phyloP scores from a whole-genome alignment of 1,139 yeast species.

The Debaryomycetaceae sp. region DNA sequence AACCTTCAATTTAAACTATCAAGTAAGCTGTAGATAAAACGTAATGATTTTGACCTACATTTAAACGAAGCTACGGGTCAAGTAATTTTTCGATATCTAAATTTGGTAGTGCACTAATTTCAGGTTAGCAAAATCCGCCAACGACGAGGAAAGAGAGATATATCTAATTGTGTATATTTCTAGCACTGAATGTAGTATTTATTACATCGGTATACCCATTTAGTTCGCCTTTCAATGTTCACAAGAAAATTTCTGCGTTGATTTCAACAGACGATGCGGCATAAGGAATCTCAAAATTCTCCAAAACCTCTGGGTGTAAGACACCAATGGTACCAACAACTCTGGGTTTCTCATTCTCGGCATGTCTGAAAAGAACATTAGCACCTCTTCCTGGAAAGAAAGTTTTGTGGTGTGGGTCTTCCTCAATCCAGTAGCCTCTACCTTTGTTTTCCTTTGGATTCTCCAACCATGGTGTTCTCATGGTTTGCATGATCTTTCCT shows the following conservation, averaged over 20 bases:
- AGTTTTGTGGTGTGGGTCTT: constrained; percentile 62
- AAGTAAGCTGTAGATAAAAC: background rate
- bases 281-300: constrained; percentile 83
- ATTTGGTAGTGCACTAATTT: background rate
- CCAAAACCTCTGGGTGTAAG: constrained; percentile 91
- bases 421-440: constrained; percentile 86
- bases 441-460: constrained; percentile 45
- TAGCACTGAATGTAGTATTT: background rate
- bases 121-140: background rate
- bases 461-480: constrained; percentile 82
- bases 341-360: constrained; percentile 51
- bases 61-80: background rate
- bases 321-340: constrained; percentile 88
- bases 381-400: constrained; percentile 99
- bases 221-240: constrained; percentile 26
- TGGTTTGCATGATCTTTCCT: constrained; percentile 94
- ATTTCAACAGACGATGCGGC: constrained; percentile 91
- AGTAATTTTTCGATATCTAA: background rate
- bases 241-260: constrained; percentile 74
- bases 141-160: background rate
- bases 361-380: constrained; percentile 66
- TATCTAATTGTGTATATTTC: background rate
- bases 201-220: background rate
- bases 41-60: background rate
- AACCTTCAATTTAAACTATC: background rate